These are phyloP conservation scores for Melanomma pulvis-pyrius DNA, from an alignment of 495 filamentous ascomycete genomes.

Conservation along the genomic window DNA sequence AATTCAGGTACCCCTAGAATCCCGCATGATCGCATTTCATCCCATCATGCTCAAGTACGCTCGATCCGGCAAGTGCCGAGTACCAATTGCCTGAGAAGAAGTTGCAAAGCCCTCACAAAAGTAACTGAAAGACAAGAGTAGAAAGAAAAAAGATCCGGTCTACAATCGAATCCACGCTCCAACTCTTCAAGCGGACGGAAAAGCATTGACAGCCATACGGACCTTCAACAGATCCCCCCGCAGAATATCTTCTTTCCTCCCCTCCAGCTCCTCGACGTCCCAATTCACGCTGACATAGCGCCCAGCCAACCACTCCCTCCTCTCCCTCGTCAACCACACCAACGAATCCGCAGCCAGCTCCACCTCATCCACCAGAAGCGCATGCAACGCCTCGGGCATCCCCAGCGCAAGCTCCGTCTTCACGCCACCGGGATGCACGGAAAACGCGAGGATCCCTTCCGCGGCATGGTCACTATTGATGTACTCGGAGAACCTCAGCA, in stretches of 20 bases:
- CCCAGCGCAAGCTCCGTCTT: conserved; percentile 47
- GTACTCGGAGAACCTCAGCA: conserved; percentile 54
- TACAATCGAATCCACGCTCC: too few relatives aligned
- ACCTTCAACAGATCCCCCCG: conserved; percentile 35
- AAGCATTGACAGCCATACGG: conserved; percentile 8
- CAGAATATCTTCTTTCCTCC: conserved; percentile 33
- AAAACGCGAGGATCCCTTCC: conserved; percentile 53
- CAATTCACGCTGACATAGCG: conserved; percentile 48
- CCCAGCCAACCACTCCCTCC: conserved; percentile 55
- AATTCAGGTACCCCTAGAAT: too few relatives aligned
- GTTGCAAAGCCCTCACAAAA: too few relatives aligned
- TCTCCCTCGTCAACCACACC: conserved; percentile 53
- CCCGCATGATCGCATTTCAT: too few relatives aligned
- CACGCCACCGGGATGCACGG: conserved; percentile 56
- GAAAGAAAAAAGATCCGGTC: too few relatives aligned
- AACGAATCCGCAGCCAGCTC: conserved; percentile 54
- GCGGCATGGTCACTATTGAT: conserved; percentile 49
- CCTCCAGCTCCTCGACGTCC: conserved; percentile 37
- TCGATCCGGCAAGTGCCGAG: too few relatives aligned
- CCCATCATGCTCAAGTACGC: too few relatives aligned
- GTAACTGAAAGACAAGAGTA: too few relatives aligned
- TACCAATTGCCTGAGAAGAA: too few relatives aligned
- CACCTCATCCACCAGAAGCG: conserved; percentile 48
- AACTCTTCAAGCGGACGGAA: neutral
- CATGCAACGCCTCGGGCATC: conserved; percentile 19